phyloP scores from a whole-genome alignment of 441 rosid species.

The Erodium trifolium region DNA sequence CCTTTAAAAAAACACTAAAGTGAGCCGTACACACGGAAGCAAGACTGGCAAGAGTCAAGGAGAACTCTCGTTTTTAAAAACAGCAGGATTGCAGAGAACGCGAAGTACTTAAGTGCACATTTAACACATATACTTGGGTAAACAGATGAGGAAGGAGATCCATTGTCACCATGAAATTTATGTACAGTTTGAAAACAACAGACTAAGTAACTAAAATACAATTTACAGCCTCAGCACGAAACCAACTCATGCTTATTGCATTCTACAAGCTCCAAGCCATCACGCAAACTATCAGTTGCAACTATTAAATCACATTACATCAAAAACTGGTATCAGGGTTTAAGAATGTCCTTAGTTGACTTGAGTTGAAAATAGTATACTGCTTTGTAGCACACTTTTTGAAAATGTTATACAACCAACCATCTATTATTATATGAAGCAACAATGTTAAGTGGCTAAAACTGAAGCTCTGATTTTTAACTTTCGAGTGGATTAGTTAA shows the following conservation, averaged over 20 bases:
- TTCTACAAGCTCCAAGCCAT: slow-evolving; percentile 1
- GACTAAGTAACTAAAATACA: no score
- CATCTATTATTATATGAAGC: not conserved
- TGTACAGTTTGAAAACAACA: not conserved
- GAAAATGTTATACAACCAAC: not conserved
- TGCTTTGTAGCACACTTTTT: not conserved
- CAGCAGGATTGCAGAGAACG: not conserved
- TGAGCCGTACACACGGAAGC: not conserved
- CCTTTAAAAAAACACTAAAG: not conserved
- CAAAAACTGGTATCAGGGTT: not conserved
- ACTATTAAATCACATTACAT: not conserved
- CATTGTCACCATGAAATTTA: not conserved
- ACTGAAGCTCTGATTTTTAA: not conserved
- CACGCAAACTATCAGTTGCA: not conserved
- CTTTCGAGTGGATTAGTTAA: not conserved
- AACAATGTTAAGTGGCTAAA: not conserved
- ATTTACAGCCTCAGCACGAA: not conserved
- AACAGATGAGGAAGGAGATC: not conserved
- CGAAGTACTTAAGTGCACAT: not conserved
- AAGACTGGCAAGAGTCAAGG: not conserved
- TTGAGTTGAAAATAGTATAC: slow-evolving; percentile 2
- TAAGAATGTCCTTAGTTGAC: not conserved
- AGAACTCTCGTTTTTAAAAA: not conserved
- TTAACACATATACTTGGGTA: not conserved
- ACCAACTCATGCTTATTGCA: not conserved